A percentile compares a stretch with the other conserved stretches of the same genome.
Evolutionary conservation across 768 basidiomycete species (phyloP).

Genomic region (Termitomyces sp.): DNA sequence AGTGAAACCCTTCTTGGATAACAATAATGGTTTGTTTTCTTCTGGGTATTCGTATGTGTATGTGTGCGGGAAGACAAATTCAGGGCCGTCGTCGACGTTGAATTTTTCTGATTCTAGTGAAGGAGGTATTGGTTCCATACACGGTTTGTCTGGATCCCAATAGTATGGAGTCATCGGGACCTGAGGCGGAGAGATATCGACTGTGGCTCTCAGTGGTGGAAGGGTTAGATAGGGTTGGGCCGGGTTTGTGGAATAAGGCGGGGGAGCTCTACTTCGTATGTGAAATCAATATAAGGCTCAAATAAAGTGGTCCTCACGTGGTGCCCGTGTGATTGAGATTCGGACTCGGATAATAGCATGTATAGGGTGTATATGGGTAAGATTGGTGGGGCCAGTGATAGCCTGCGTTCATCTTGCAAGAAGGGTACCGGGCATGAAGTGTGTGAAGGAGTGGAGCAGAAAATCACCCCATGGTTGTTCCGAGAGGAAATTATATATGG

Average conservation of each 20-base stretch:
- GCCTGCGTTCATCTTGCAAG: neutral
- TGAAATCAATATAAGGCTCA: neutral
- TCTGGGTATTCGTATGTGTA: neutral
- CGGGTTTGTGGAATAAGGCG: neutral
- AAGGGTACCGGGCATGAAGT: neutral
- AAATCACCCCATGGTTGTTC: neutral
- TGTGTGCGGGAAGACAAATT: neutral
- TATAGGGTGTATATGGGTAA: neutral
- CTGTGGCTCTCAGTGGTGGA: neutral
- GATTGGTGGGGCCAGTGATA: neutral
- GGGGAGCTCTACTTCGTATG: neutral
- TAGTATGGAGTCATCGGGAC: neutral
- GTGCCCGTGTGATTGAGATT: neutral
- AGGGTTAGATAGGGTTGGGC: neutral
- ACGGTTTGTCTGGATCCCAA: neutral
- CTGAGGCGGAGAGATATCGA: neutral
- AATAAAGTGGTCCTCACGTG: neutral
- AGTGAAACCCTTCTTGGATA: neutral
- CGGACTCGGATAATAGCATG: neutral
- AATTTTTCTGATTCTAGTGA: neutral
- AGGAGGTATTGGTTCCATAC: slow-evolving; percentile 4
- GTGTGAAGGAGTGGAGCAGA: neutral
- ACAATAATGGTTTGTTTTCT: neutral
- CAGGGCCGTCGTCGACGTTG: neutral
- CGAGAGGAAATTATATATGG: neutral